These are phyloP conservation scores for Mycena vitilis DNA, from an alignment of 768 basidiomycete species.

Conservation along the genomic window DNA sequence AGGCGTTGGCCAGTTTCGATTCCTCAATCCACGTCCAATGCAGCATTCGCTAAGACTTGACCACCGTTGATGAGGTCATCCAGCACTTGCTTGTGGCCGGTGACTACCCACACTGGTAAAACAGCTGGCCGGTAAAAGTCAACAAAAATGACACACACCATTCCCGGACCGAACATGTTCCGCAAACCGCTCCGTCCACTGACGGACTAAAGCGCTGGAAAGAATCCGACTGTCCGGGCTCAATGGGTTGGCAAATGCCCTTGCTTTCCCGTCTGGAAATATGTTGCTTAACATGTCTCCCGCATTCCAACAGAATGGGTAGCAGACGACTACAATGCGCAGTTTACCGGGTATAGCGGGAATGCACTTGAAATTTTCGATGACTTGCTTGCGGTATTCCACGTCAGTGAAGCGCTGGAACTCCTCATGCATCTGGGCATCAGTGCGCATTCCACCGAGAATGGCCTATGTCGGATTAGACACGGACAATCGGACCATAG, in stretches of 20 bases:
- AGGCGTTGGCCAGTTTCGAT: no score
- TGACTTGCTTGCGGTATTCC: neutral
- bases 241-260: constrained; percentile 1
- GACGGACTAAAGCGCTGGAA: constrained; percentile 3
- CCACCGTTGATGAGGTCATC: neutral
- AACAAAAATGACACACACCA: neutral
- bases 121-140: neutral
- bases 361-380: constrained; percentile 5
- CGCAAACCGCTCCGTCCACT: constrained; percentile 5
- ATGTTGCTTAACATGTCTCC: neutral
- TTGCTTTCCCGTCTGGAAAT: neutral
- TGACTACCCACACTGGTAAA: neutral
- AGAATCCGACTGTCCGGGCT: constrained; percentile 15
- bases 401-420: neutral
- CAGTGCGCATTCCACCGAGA: constrained; percentile 13
- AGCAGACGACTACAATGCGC: constrained; percentile 8
- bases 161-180: constrained; percentile 18
- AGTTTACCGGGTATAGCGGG: neutral
- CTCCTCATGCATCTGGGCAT: neutral
- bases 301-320: neutral
- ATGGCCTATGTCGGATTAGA: neutral
- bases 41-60: neutral
- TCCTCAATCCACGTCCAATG: constrained; percentile 5
- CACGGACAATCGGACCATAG: neutral
- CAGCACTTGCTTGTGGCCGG: constrained; percentile 12